Base-by-base conservation (phyloP, 495 filamentous ascomycete genomes). In the Podospora fimiseda region DNA sequence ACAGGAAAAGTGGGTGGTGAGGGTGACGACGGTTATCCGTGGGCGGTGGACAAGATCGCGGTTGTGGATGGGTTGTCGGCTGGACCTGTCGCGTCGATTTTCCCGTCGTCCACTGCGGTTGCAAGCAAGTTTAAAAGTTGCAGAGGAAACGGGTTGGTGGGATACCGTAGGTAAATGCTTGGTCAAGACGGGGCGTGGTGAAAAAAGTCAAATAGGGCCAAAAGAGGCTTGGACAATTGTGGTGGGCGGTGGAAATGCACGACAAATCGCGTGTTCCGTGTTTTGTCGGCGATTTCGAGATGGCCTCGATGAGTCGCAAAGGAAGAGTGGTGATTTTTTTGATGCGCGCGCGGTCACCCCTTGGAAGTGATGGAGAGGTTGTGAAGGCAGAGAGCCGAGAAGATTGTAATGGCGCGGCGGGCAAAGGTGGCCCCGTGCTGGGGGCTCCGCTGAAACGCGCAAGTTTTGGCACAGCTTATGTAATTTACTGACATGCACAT, bases 251-350 rank as follows among this genome's bases (percentile, higher is more conserved):
- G 53, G 43, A 51, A 21, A 60, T 61, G 65, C 51, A 59, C 60
- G 60, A 58, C 61, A 59, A 68, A 67, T 66, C 63, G 71, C 68
- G 73, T 67, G 67, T 64, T 64, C 64, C 53, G 63, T 61, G 60
- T 69, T 59, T 63, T 64, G 66, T 60, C 64, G 66, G 65, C 61
- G 55, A 64, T 66, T 67, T 70, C 56, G 60, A 66, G 73, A 76
- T 78, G 71, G 67, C 54, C 62, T 70, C 61, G 71, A 78, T 78
- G 71, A 55, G 64, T 70, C 72, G 68, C 69, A 69, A 70, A 69
- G 67, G 71, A 61, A 71, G 70, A 70, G 63, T 68, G 72, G 73
- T 67, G 74, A 73, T 75, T 78, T 78, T 77, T 76, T 71, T 66
- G 74, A 75, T 76, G 73, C 72, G 72, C 67, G 39, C 44, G 63